Evolutionary conservation across 768 basidiomycete genomes (phyloP).

Genomic region (Pholiota microspora): DNA sequence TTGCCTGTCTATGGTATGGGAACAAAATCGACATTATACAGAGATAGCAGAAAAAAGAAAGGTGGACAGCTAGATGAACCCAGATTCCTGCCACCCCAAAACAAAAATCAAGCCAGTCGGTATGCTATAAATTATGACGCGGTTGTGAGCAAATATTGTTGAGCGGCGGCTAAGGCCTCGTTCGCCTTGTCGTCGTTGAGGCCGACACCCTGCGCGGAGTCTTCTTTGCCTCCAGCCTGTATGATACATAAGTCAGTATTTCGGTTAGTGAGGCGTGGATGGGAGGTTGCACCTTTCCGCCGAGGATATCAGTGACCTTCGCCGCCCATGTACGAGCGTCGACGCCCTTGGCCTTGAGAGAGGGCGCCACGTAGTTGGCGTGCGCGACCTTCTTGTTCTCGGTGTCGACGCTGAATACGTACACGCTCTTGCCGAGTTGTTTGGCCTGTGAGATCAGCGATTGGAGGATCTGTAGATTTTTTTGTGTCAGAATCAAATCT

Average conservation of each 20-base stretch:
- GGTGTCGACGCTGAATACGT: constrained; percentile 80
- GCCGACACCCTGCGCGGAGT: constrained; percentile 88
- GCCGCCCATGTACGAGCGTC: constrained; percentile 90
- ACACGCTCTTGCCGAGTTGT: constrained; percentile 79
- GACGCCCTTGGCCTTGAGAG: constrained; percentile 58
- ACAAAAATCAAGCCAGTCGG: not conserved
- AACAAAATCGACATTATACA: not conserved
- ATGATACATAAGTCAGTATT: not conserved
- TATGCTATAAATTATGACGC: constrained; percentile 1
- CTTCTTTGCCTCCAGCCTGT: constrained; percentile 94
- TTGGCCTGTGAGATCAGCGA: constrained; percentile 74
- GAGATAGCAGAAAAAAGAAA: not conserved
- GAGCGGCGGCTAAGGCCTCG: constrained; percentile 22
- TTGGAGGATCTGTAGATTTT: constrained; percentile 60
- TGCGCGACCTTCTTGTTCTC: constrained; percentile 79
- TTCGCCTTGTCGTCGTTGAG: constrained; percentile 18
- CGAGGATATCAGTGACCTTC: constrained; percentile 73
- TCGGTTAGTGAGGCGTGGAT: not conserved
- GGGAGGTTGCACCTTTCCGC: constrained; percentile 71
- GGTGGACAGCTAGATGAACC: not conserved
- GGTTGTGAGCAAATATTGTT: constrained; percentile 16
- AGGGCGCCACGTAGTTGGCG: constrained; percentile 72
- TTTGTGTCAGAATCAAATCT: no score
- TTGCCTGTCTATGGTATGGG: constrained; percentile 3
- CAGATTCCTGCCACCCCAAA: not conserved